These are phyloP conservation scores for Penicillium tannophilum DNA, from an alignment of 495 filamentous ascomycete genomes.

Conservation along the genomic window DNA sequence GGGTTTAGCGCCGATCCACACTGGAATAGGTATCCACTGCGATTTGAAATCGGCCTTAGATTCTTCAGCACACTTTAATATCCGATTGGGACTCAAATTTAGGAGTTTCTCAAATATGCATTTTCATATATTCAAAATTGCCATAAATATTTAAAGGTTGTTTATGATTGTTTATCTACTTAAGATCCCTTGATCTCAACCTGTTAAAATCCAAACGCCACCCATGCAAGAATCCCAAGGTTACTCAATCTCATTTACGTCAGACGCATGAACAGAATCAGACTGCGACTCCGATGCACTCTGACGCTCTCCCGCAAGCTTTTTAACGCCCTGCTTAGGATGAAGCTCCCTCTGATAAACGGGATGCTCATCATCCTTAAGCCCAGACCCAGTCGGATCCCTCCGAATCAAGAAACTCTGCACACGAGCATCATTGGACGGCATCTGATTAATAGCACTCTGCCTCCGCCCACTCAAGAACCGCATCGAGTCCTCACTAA, in stretches of 20 bases:
- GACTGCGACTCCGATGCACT: slow-evolving; percentile 1
- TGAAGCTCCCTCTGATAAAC: slow-evolving; percentile 41
- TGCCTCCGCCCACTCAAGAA: slow-evolving; percentile 60
- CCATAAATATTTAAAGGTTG: too few species aligned
- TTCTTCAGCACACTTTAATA: neutral
- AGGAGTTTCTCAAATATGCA: neutral
- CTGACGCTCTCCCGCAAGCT: neutral
- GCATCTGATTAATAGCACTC: slow-evolving; percentile 46
- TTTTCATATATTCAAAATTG: neutral
- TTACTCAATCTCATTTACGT: neutral
- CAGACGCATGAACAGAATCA: neutral
- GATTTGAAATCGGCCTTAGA: neutral
- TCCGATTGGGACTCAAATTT: neutral
- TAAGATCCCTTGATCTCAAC: too few species aligned
- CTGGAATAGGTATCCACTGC: neutral
- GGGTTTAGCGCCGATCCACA: neutral
- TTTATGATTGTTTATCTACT: too few species aligned
- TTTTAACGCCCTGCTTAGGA: slow-evolving; percentile 17
- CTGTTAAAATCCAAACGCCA: neutral
- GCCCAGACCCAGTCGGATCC: slow-evolving; percentile 53
- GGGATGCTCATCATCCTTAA: slow-evolving; percentile 44
- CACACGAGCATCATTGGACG: slow-evolving; percentile 62
- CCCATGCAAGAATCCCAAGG: neutral
- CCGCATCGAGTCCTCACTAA: slow-evolving; percentile 63
- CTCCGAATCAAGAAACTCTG: slow-evolving; percentile 71